Conservation (phyloP, 768 basidiomycete species). For the Termitomyces sp. region DNA sequence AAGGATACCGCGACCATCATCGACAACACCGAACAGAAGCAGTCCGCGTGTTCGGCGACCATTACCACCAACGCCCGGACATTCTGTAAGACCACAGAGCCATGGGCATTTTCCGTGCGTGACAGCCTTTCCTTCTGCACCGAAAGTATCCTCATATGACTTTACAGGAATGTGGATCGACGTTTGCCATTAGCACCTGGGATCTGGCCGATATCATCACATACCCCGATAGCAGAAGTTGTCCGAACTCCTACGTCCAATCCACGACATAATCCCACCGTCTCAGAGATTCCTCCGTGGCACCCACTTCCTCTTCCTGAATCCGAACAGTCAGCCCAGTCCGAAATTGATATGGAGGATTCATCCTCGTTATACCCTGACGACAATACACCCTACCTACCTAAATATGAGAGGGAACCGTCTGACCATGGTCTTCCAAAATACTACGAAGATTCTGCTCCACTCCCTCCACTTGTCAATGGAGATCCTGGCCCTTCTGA, state of each 20-base stretch:
- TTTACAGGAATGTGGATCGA: constrained; percentile 3
- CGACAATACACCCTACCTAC: constrained; percentile 6
- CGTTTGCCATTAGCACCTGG: constrained; percentile 4
- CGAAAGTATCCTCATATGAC: neutral
- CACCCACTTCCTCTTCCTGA: neutral
- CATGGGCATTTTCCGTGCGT: constrained; percentile 9
- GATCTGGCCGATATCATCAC: constrained; percentile 2
- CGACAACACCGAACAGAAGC: constrained; percentile 9
- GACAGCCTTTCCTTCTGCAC: neutral
- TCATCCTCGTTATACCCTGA: constrained; percentile 13
- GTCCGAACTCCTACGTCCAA: neutral
- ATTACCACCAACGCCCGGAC: constrained; percentile 20
- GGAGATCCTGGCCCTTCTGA: neutral
- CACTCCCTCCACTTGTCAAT: neutral
- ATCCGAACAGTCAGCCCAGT: neutral
- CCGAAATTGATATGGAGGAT: constrained; percentile 4
- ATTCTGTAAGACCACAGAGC: constrained; percentile 5
- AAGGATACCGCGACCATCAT: constrained; percentile 10
- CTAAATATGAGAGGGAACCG: constrained; percentile 5
- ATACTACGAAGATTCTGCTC: constrained; percentile 1
- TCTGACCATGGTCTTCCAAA: constrained; percentile 1
- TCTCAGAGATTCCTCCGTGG: constrained; percentile 3
- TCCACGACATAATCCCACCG: neutral
- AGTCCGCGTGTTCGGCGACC: constrained; percentile 15
- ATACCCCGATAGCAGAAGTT: neutral